Evolutionary conservation across 768 basidiomycete genomes (phyloP).

Genomic region (Gymnopilus dilepis): DNA sequence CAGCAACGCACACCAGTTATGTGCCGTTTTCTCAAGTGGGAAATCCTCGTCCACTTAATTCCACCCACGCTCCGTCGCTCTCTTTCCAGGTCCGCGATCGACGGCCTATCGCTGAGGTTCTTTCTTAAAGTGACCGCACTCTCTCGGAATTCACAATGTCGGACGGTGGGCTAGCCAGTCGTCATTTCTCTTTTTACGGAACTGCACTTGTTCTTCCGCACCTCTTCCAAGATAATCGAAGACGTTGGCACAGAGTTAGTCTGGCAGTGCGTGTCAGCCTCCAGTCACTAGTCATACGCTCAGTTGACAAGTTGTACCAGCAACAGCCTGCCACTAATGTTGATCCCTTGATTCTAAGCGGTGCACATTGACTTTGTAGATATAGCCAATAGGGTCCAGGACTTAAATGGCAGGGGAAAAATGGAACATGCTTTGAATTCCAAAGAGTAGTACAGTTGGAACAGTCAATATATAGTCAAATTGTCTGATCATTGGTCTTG

Average conservation of each 20-base stretch:
- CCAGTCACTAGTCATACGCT: background rate
- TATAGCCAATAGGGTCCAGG: background rate
- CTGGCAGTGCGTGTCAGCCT: background rate
- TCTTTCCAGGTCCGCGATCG: background rate
- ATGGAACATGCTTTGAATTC: background rate
- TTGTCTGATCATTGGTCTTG: background rate
- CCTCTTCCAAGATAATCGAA: background rate
- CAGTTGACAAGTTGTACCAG: background rate
- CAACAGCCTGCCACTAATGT: background rate
- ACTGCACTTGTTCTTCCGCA: background rate
- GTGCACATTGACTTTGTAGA: background rate
- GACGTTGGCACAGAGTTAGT: constrained; percentile 3
- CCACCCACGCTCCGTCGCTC: background rate
- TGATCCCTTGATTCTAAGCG: background rate
- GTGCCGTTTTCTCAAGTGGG: background rate
- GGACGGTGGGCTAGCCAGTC: background rate
- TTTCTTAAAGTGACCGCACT: background rate
- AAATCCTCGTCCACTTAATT: background rate
- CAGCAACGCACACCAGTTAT: background rate
- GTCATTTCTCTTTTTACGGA: constrained; percentile 5
- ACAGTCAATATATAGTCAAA: background rate
- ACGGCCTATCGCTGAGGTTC: background rate
- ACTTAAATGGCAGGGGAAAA: background rate
- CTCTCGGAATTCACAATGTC: background rate
- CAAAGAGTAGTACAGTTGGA: constrained; percentile 8